These are phyloP conservation scores for Candida glucosophila DNA, from an alignment of 1,139 yeast species.

Conservation along the genomic window DNA sequence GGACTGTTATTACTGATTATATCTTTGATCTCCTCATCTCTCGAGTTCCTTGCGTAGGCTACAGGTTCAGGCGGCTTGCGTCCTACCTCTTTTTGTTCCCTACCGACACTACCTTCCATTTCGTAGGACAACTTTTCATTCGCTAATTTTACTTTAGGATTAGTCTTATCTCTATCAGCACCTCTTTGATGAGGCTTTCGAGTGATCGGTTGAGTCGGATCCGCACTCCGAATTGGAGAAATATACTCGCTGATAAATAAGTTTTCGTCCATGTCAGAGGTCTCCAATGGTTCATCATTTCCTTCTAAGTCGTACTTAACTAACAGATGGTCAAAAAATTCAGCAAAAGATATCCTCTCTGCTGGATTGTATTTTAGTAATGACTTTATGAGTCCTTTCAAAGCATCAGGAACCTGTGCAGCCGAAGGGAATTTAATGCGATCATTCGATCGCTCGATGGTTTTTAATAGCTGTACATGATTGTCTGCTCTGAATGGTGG, in stretches of 20 bases:
- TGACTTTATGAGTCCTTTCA: slow-evolving; percentile 63
- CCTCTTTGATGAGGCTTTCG: too few relatives aligned
- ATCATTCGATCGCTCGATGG: slow-evolving; percentile 77
- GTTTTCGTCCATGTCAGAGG: slow-evolving; percentile 65
- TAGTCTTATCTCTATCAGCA: background rate
- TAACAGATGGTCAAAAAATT: slow-evolving; percentile 66
- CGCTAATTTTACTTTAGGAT: background rate
- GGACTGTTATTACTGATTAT: slow-evolving; percentile 34
- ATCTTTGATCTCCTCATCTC: slow-evolving; percentile 39
- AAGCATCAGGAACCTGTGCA: slow-evolving; percentile 51
- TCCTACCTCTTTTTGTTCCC: slow-evolving; percentile 2
- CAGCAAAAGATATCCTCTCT: slow-evolving; percentile 80
- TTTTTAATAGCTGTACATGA: slow-evolving; percentile 79
- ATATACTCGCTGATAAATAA: slow-evolving; percentile 77
- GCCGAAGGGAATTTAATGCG: slow-evolving; percentile 63
- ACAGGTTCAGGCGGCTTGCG: background rate
- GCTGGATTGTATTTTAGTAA: slow-evolving; percentile 77
- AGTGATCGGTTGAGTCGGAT: background rate
- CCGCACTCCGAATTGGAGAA: slow-evolving; percentile 22
- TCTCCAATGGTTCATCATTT: slow-evolving; percentile 51
- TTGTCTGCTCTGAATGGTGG: slow-evolving; percentile 94
- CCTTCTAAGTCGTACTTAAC: slow-evolving; percentile 39
- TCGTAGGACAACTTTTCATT: too few relatives aligned
- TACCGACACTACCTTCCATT: too few relatives aligned
- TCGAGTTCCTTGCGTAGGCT: too few relatives aligned